These are phyloP conservation scores for Ustilago curta DNA, from an alignment of 1,284 basidiomycete genomes.

Conservation along the genomic window DNA sequence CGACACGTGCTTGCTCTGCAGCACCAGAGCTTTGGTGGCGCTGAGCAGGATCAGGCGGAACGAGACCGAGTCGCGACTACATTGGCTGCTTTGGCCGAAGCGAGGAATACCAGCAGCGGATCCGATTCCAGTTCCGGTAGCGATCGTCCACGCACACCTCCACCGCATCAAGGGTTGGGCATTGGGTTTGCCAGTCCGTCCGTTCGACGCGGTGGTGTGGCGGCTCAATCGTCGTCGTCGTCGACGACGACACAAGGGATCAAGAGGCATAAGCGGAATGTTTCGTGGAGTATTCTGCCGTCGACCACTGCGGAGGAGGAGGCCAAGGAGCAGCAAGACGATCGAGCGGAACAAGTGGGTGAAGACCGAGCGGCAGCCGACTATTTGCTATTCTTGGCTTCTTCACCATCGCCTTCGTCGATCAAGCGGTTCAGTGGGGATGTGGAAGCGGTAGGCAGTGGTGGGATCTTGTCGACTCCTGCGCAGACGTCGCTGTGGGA, in stretches of 20 bases:
- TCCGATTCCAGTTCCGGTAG: constrained; percentile 31
- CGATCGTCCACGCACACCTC: constrained; percentile 25
- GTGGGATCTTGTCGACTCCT: constrained; percentile 33
- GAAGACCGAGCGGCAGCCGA: constrained; percentile 41
- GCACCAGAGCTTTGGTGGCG: constrained; percentile 9
- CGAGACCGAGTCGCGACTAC: constrained; percentile 48
- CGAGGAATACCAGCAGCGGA: constrained; percentile 20
- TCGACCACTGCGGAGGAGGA: background rate
- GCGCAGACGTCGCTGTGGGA: constrained; percentile 45
- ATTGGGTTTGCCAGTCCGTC: constrained; percentile 25
- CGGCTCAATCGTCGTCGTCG: constrained; percentile 14
- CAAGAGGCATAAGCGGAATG: constrained; percentile 34
- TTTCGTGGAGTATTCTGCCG: constrained; percentile 27
- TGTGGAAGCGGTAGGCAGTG: background rate
- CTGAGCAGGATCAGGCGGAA: constrained; percentile 44
- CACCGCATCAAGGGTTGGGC: constrained; percentile 16
- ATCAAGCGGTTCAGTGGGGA: constrained; percentile 27
- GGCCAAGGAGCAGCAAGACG: constrained; percentile 3
- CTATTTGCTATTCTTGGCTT: constrained; percentile 41
- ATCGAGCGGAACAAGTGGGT: constrained; percentile 4
- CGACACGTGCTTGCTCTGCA: constrained; percentile 18
- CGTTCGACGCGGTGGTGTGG: constrained; percentile 7
- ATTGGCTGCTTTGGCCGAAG: constrained; percentile 37
- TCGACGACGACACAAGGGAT: background rate
- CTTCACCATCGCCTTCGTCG: constrained; percentile 36